These are phyloP conservation scores for Neopestalotiopsis sp. DNA, from an alignment of 2,329 filamentous ascomycete genomes.

Conservation along the genomic window DNA sequence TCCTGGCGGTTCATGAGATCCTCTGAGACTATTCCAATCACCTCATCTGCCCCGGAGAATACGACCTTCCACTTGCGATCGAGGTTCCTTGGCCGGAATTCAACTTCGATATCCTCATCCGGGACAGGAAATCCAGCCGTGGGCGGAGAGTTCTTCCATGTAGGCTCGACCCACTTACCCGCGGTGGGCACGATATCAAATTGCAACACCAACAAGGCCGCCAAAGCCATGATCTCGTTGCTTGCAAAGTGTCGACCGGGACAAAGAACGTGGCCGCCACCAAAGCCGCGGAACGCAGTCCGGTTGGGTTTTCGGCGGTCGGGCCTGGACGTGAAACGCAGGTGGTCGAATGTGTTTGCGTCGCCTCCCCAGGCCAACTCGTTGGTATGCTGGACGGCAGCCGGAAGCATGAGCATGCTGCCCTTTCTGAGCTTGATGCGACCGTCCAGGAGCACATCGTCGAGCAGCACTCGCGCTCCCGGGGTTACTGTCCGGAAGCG, in stretches of 20 bases:
- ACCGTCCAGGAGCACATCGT: conserved; percentile 30
- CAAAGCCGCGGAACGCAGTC: conserved; percentile 43
- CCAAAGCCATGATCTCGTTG: conserved; percentile 43
- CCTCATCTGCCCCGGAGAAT: conserved; percentile 27
- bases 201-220: conserved; percentile 37
- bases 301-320: conserved; percentile 19
- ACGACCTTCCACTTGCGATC: conserved; percentile 26
- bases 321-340: conserved; percentile 20
- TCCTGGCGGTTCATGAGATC: conserved; percentile 29
- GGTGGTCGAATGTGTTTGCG: conserved; percentile 22
- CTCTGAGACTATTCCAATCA: conserved; percentile 19
- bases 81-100: conserved; percentile 25
- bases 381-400: conserved; percentile 26
- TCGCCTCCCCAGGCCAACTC: conserved; percentile 23
- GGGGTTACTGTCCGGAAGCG: conserved; percentile 30
- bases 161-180: conserved; percentile 27
- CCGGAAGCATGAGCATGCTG: conserved; percentile 27
- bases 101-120: conserved; percentile 31
- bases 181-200: conserved; percentile 34
- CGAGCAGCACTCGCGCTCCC: conserved; percentile 28
- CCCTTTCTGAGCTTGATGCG: conserved; percentile 27
- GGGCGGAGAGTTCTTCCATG: conserved; percentile 19
- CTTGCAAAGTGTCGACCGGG: conserved; percentile 45
- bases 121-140: conserved; percentile 28
- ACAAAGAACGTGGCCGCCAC: conserved; percentile 45